Base-by-base conservation (phyloP, 1,284 basidiomycete genomes). In the Austroboletus niveus region DNA sequence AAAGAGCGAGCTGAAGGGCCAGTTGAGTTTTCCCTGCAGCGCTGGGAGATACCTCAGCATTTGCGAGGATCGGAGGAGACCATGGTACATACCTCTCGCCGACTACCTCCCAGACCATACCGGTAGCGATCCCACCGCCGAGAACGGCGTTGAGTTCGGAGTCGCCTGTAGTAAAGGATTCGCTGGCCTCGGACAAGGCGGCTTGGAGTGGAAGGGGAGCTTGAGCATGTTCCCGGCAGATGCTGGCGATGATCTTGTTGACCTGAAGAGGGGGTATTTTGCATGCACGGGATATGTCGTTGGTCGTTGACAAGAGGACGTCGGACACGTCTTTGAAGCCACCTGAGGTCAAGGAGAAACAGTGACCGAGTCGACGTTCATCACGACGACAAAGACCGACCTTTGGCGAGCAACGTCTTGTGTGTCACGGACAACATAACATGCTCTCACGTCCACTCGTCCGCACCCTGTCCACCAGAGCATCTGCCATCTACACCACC, bases 1-100 rank as follows among this genome's bases (percentile, higher is more conserved):
- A 75, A 24, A 95, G 71, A 5, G 89, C 84, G 5, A 92, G 75
- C 57, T 92, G 88, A 15, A 95, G 75, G 2, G 87, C 87, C 4
- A 95, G 70, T 60, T 94, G 92, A 1, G 90, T 92, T 70, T 96
- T 96, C 31, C 93, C 93, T 24, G 92, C 83, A 24, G 90, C 85
- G 66, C 92, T 95, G 60, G 35, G 15, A 44, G 44, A 55, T 14
- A 32, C n/a, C 20, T 61, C 30, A 54, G 43, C 36, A 31, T 34
- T 44, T 34, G 39, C 11, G 29, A 39, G 24, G 34, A n/a, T 12
- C 17, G 32, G 30, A 27, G 41, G 41, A 31, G 51, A 46, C 24
- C 31, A 46, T 68, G 9, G 29, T 10, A 30, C 29, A 30, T 30
- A 92, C 91, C 91, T 91, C 75, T 94, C 90, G n/a, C 92, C 92